Percentiles rank a stretch among this genome's conserved stretches.
phyloP scores from a whole-genome alignment of 768 basidiomycete species.

The Tylopilus plumbeoviolaceoides region DNA sequence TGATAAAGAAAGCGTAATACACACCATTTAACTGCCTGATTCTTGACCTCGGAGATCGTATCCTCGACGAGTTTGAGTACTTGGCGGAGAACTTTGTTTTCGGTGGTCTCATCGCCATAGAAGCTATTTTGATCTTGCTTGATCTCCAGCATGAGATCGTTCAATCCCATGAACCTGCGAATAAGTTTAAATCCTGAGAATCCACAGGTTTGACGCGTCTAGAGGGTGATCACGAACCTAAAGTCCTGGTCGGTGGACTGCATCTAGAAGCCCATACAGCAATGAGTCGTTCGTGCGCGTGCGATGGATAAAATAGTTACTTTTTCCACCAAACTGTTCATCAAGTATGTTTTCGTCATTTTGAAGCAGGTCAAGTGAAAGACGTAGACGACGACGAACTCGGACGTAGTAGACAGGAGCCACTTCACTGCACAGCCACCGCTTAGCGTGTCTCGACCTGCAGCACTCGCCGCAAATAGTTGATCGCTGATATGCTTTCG shows the following conservation, averaged over 20 bases:
- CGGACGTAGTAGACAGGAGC: conserved; percentile 22
- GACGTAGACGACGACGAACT: neutral
- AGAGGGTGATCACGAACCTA: conserved; percentile 44
- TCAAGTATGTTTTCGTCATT: conserved; percentile 84
- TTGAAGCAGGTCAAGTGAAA: conserved; percentile 20
- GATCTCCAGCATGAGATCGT: conserved; percentile 89
- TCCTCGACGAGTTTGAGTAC: conserved; percentile 88
- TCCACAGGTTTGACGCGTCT: conserved; percentile 15
- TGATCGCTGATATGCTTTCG: too few species aligned
- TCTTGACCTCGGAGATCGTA: conserved; percentile 97
- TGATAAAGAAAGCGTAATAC: neutral
- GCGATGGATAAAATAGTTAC: conserved; percentile 30
- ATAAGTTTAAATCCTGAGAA: conserved; percentile 12
- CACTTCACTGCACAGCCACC: conserved; percentile 16
- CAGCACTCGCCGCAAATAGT: too few species aligned
- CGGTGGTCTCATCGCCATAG: conserved; percentile 78
- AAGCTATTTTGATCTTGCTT: conserved; percentile 72
- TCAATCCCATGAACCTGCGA: conserved; percentile 93
- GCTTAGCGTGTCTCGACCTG: neutral
- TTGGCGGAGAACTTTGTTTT: conserved; percentile 78
- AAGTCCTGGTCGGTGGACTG: conserved; percentile 90
- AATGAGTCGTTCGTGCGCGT: neutral
- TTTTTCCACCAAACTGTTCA: conserved; percentile 84
- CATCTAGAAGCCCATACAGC: conserved; percentile 50
- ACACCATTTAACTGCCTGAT: conserved; percentile 93